Percentiles rank a stretch among this genome's conserved stretches.
Conservation (phyloP, 208 protist genomes). For the Paratrypanosoma confusum region DNA sequence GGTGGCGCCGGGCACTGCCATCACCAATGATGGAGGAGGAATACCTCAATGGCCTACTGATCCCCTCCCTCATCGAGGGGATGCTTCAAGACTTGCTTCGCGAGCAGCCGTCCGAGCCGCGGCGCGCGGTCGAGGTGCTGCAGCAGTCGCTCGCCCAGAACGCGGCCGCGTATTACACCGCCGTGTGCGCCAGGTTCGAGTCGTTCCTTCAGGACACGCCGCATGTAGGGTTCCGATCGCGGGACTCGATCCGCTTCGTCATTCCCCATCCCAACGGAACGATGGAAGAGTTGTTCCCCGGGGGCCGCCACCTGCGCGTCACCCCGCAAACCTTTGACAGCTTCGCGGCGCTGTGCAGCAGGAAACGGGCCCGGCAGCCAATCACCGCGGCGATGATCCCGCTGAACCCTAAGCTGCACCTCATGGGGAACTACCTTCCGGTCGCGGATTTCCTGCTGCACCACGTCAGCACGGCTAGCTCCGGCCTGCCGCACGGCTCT, state of each 20-base stretch:
- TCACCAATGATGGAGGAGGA: too few species aligned
- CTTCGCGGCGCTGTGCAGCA: conserved; percentile 23
- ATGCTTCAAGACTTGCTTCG: background rate
- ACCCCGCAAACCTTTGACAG: conserved; percentile 34
- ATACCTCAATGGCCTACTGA: too few species aligned
- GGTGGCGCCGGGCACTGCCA: too few species aligned
- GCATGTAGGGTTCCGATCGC: conserved; percentile 7
- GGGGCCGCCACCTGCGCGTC: conserved; percentile 28
- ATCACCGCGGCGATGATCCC: conserved; percentile 6
- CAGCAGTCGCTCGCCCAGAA: background rate
- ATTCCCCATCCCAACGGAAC: conserved; percentile 33
- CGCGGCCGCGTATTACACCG: background rate
- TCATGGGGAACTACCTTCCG: conserved; percentile 23
- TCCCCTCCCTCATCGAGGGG: background rate
- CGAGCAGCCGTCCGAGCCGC: background rate
- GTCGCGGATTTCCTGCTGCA: conserved; percentile 30
- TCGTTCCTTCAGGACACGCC: conserved; percentile 4
- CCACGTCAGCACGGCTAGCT: conserved; percentile 21
- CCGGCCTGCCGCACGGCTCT: too few species aligned
- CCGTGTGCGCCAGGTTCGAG: conserved; percentile 9
- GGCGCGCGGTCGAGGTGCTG: conserved; percentile 1
- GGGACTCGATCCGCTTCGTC: conserved; percentile 10
- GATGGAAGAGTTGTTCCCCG: conserved; percentile 43
- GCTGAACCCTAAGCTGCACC: conserved; percentile 11
- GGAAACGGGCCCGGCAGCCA: conserved; percentile 11